Evolutionary conservation across 2,329 filamentous ascomycete genomes (phyloP).

Genomic region (Escovopsis sp.): DNA sequence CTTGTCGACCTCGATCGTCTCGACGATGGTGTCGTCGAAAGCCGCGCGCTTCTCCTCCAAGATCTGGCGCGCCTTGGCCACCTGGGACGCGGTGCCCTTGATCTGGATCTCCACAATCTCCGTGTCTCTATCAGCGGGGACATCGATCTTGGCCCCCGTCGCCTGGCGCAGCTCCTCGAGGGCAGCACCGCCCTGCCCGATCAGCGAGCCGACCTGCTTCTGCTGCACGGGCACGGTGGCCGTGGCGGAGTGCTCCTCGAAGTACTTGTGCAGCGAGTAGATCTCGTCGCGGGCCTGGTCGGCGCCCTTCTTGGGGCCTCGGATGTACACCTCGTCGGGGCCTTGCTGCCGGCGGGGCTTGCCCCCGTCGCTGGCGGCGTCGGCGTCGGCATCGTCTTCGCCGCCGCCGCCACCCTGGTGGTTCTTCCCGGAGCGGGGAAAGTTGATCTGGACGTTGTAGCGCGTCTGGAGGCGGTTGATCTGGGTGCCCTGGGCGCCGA

Average conservation of each 20-base stretch:
- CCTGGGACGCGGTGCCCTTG: conserved; percentile 83
- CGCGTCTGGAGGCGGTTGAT: conserved; percentile 86
- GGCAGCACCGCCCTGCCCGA: conserved; percentile 77
- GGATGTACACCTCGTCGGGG: conserved; percentile 77
- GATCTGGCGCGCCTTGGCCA: conserved; percentile 81
- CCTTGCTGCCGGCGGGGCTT: conserved; percentile 58
- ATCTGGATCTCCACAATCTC: conserved; percentile 74
- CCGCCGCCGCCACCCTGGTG: conserved; percentile 50
- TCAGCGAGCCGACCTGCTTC: conserved; percentile 84
- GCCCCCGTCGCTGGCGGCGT: conserved; percentile 54
- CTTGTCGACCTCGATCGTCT: conserved; percentile 80
- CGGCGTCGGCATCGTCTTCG: conserved; percentile 54
- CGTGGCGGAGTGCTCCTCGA: conserved; percentile 72
- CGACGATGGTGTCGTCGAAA: conserved; percentile 79
- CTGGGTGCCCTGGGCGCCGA: conserved; percentile 73
- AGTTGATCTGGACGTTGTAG: conserved; percentile 91
- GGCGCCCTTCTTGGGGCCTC: conserved; percentile 83
- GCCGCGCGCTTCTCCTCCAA: conserved; percentile 73
- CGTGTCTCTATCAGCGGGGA: conserved; percentile 66
- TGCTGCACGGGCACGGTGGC: conserved; percentile 75
- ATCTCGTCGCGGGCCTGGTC: conserved; percentile 88
- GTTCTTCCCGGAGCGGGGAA: conserved; percentile 54
- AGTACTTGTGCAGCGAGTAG: conserved; percentile 73
- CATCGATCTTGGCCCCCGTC: conserved; percentile 81
- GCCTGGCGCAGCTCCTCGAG: conserved; percentile 79